phyloP scores from a whole-genome alignment of 371 early-diverging fungal genomes.

The Mortierella polycephala region DNA sequence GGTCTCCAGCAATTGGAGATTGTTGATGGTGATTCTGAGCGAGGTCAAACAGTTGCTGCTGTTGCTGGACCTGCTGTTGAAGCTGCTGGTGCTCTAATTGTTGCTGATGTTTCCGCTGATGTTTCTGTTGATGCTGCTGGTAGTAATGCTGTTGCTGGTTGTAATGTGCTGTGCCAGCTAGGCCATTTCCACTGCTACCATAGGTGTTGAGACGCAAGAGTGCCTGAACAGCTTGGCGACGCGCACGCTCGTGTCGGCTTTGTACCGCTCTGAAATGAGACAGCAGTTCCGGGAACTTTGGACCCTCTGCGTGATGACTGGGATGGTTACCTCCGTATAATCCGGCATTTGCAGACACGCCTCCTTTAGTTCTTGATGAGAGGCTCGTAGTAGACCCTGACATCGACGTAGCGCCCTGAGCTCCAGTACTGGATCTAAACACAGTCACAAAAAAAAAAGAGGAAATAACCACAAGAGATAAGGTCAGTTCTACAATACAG shows the following conservation, averaged over 20 bases:
- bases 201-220: conserved; percentile 38
- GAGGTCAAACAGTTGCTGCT: conserved; percentile 37
- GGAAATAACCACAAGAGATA: background rate
- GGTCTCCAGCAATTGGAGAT: conserved; percentile 5
- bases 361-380: conserved; percentile 23
- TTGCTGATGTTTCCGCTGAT: conserved; percentile 42
- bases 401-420: conserved; percentile 7
- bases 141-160: conserved; percentile 43
- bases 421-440: conserved; percentile 18
- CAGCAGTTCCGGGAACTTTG: conserved; percentile 66
- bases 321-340: background rate
- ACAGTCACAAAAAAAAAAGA: too few species aligned
- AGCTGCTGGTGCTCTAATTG: conserved; percentile 42
- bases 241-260: conserved; percentile 65
- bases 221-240: conserved; percentile 46
- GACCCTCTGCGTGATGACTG: conserved; percentile 40
- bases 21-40: conserved; percentile 32
- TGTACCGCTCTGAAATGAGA: conserved; percentile 71
- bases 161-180: conserved; percentile 29
- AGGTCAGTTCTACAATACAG: background rate
- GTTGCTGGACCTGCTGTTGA: conserved; percentile 49
- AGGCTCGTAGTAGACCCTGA: conserved; percentile 12
- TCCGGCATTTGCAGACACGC: too few species aligned
- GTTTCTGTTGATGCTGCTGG: conserved; percentile 42
- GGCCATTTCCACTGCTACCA: conserved; percentile 24